These are phyloP conservation scores for Candida pini DNA, from an alignment of 805 yeast species.

Conservation along the genomic window DNA sequence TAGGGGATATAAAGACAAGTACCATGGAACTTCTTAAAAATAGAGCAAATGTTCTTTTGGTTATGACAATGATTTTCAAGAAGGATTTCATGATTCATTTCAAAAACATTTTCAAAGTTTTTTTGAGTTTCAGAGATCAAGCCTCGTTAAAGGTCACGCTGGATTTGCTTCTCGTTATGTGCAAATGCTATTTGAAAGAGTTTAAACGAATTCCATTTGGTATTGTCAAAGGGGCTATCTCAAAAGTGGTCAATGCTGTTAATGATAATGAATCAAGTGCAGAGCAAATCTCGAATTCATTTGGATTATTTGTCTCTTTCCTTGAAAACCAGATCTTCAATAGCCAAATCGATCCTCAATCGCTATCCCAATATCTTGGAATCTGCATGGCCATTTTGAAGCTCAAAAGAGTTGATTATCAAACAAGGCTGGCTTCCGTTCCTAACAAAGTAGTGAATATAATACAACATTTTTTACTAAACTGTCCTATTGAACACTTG, in stretches of 20 bases:
- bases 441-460: slow-evolving; percentile 5
- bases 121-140: slow-evolving; percentile 6
- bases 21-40: slow-evolving; percentile 21
- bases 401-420: slow-evolving; percentile 8
- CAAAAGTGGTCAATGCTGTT: slow-evolving; percentile 11
- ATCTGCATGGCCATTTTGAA: slow-evolving; percentile 10
- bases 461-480: slow-evolving; percentile 2
- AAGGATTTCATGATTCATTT: slow-evolving; percentile 21
- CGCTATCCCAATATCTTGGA: slow-evolving; percentile 9
- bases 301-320: slow-evolving; percentile 9
- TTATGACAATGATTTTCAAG: slow-evolving; percentile 25
- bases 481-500: neutral
- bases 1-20: slow-evolving; percentile 25
- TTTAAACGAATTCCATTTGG: slow-evolving; percentile 16
- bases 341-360: slow-evolving; percentile 5
- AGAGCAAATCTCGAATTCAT: slow-evolving; percentile 5
- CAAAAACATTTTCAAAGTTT: slow-evolving; percentile 15
- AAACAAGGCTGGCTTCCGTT: slow-evolving; percentile 4
- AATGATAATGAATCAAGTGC: slow-evolving; percentile 6
- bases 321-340: slow-evolving; percentile 3
- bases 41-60: slow-evolving; percentile 25
- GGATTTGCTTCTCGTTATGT: slow-evolving; percentile 10
- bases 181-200: slow-evolving; percentile 8
- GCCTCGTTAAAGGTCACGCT: slow-evolving; percentile 8
- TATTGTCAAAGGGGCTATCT: slow-evolving; percentile 11